These are phyloP conservation scores for Psilocybe mexicana DNA, from an alignment of 1,284 basidiomycete species.

Conservation along the genomic window DNA sequence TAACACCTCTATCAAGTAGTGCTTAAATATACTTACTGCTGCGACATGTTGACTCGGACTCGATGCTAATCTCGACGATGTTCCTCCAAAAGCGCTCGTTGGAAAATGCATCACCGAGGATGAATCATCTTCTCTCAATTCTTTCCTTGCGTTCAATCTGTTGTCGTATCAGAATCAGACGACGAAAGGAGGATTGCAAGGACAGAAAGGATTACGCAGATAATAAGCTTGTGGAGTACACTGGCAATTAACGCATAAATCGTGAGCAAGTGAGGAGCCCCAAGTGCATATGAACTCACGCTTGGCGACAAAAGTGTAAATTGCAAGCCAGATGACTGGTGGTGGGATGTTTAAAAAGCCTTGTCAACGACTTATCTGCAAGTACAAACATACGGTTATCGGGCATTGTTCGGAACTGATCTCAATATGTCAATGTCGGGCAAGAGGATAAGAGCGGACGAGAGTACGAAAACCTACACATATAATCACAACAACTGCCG, in stretches of 20 bases:
- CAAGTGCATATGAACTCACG: slow-evolving; percentile 1
- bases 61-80: background rate
- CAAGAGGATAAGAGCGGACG: too few species aligned
- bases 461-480: slow-evolving; percentile 7
- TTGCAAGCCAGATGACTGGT: slow-evolving; percentile 28
- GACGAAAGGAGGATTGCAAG: background rate
- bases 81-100: background rate
- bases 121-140: background rate
- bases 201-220: background rate
- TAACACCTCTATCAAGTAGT: too few species aligned
- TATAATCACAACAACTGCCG: slow-evolving; percentile 14
- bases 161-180: background rate
- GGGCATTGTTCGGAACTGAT: slow-evolving; percentile 17
- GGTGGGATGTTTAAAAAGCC: background rate
- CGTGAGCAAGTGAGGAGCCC: background rate
- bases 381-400: slow-evolving; percentile 9
- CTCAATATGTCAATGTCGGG: background rate
- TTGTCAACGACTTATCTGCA: background rate
- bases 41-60: background rate
- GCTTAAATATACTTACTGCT: background rate
- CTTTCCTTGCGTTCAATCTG: background rate
- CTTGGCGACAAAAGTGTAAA: slow-evolving; percentile 28
- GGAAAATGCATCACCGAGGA: background rate
- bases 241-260: background rate
- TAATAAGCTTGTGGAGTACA: background rate